phyloP scores from a whole-genome alignment of 768 basidiomycete genomes.

The Agaricus blazei region DNA sequence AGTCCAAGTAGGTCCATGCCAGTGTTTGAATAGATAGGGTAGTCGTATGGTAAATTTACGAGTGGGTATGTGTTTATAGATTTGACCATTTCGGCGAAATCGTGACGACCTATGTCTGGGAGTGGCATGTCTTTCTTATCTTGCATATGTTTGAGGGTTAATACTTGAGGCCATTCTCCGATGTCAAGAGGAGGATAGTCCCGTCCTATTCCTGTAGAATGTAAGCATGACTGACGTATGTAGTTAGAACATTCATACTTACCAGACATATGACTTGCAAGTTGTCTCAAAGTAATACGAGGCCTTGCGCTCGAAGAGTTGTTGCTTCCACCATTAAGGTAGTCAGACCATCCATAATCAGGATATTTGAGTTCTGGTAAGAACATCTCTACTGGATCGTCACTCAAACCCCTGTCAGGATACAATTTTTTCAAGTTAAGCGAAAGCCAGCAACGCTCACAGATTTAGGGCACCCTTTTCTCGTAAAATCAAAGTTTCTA shows the following conservation, averaged over 20 bases:
- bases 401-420: slow-evolving; percentile 23
- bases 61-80: slow-evolving; percentile 33
- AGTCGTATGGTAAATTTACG: slow-evolving; percentile 36
- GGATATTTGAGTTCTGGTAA: slow-evolving; percentile 33
- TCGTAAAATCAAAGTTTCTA: slow-evolving; percentile 44
- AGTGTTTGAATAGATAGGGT: slow-evolving; percentile 69
- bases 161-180: slow-evolving; percentile 34
- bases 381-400: slow-evolving; percentile 44
- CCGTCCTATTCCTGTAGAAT: slow-evolving; percentile 26
- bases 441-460: slow-evolving; percentile 4
- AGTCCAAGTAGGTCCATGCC: slow-evolving; percentile 76
- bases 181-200: slow-evolving; percentile 28
- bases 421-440: not conserved
- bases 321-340: slow-evolving; percentile 16
- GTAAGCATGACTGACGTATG: not conserved
- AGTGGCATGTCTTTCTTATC: slow-evolving; percentile 23
- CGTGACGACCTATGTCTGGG: slow-evolving; percentile 11
- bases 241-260: slow-evolving; percentile 11
- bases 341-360: slow-evolving; percentile 28
- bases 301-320: slow-evolving; percentile 3
- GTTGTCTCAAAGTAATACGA: slow-evolving; percentile 33
- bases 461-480: slow-evolving; percentile 36
- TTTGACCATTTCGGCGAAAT: slow-evolving; percentile 25
- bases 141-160: slow-evolving; percentile 10
- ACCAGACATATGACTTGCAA: slow-evolving; percentile 37